phyloP scores from a whole-genome alignment of 345 rosid species.

The Syzygium jambos region DNA sequence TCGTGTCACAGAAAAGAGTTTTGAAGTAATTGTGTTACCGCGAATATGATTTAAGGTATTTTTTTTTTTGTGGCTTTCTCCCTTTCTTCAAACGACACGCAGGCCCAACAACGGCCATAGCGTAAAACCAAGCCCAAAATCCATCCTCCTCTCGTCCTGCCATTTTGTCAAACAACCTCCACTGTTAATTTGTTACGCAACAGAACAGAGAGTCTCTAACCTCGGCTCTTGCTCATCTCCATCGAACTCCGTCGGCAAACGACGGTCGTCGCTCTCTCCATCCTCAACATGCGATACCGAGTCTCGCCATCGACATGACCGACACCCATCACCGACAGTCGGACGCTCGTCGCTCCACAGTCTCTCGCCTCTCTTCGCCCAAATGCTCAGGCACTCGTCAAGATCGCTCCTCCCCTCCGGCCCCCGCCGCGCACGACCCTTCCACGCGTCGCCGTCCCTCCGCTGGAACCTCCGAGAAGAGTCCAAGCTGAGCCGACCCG shows the following conservation, averaged over 20 bases:
- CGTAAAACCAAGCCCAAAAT: neutral
- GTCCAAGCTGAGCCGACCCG: constrained; percentile 42
- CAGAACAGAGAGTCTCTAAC: neutral
- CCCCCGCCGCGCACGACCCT: neutral
- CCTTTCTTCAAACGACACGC: neutral
- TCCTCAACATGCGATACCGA: neutral
- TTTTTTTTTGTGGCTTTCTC: no score
- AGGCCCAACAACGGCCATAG: neutral
- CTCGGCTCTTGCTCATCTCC: neutral
- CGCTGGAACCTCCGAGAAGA: constrained; percentile 56
- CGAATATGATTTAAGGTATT: no score
- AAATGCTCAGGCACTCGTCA: constrained; percentile 31
- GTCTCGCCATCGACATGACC: neutral
- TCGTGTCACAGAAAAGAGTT: no score
- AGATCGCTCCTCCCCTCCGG: neutral
- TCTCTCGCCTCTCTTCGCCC: neutral
- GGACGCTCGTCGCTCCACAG: neutral
- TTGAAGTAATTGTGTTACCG: no score
- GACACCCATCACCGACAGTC: neutral
- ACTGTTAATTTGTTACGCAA: neutral
- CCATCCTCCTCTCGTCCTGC: neutral
- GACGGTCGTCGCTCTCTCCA: neutral
- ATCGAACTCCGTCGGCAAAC: neutral
- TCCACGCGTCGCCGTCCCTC: constrained; percentile 11
- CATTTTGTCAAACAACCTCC: neutral